Percentiles rank a stretch among this genome's conserved stretches.
Conservation (phyloP, 2,329 filamentous ascomycete species). For the Phialocephala subalpina region DNA sequence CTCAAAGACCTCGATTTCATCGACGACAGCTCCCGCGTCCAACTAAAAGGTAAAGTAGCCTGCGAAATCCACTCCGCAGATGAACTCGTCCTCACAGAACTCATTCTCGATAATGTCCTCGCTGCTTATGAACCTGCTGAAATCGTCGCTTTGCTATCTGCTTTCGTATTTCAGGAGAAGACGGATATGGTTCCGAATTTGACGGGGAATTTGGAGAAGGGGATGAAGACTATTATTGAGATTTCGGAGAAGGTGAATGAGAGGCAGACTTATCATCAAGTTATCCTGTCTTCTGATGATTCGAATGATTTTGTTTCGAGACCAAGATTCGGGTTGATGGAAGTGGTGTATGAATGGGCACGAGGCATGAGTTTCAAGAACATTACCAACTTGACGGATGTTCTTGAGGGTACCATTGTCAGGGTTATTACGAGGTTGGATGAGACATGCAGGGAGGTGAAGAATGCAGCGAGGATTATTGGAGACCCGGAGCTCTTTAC, state of each 20-base stretch:
- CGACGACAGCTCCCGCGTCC: constrained; percentile 84
- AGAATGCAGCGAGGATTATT: constrained; percentile 94
- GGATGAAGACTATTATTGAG: constrained; percentile 84
- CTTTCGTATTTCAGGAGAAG: constrained; percentile 98
- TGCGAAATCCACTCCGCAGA: constrained; percentile 98
- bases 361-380: constrained; percentile 98
- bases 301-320: constrained; percentile 89
- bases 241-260: constrained; percentile 94
- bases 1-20: constrained; percentile 93
- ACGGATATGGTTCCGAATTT: constrained; percentile 83
- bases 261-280: constrained; percentile 88
- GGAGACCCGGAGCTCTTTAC: constrained; percentile 91
- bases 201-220: constrained; percentile 81
- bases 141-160: constrained; percentile 91
- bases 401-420: constrained; percentile 97
- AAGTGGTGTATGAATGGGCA: constrained; percentile 99
- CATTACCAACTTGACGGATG: constrained; percentile 94
- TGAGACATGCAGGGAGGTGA: constrained; percentile 96
- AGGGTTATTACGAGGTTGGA: constrained; percentile 92
- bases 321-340: constrained; percentile 91
- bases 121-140: constrained; percentile 96
- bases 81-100: constrained; percentile 93
- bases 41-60: constrained; percentile 97
- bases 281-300: constrained; percentile 89
- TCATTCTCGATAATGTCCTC: constrained; percentile 95